Conservation (phyloP, 192 early-diverging fungal genomes). For the Kappamyces sp. region DNA sequence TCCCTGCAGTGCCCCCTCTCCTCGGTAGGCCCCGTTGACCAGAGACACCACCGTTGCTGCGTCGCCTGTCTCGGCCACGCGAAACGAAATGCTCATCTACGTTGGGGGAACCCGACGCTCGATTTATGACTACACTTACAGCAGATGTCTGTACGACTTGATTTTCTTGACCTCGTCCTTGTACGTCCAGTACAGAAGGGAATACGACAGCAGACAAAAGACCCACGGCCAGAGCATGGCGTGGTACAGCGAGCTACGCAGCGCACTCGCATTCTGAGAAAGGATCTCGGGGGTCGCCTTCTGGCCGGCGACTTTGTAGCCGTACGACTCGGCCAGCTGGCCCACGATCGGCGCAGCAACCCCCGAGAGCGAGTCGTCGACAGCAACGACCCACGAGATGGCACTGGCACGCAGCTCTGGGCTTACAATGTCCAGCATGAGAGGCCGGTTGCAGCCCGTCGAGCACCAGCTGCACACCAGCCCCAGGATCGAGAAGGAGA, state of each 20-base stretch:
- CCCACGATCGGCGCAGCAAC: neutral
- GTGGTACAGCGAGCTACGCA: neutral
- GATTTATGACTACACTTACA: too few species aligned
- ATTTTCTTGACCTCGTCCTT: neutral
- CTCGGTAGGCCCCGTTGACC: conserved; percentile 14
- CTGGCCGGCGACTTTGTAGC: neutral
- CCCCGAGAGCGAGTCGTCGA: neutral
- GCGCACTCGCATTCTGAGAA: neutral
- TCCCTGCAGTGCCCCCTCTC: neutral
- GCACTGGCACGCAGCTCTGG: neutral
- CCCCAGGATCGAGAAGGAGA: neutral
- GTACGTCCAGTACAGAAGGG: neutral
- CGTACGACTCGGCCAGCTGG: neutral
- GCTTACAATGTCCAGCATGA: neutral
- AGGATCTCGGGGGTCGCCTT: neutral
- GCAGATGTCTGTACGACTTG: neutral
- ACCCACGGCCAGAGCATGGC: neutral
- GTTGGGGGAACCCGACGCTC: too few species aligned
- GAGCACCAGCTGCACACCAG: neutral
- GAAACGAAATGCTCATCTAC: too few species aligned
- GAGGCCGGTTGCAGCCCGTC: neutral
- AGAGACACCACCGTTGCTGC: conserved; percentile 6
- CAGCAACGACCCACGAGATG: neutral
- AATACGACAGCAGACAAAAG: conserved; percentile 1
- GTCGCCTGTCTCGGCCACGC: neutral